Evolutionary conservation across 2,329 filamentous ascomycete genomes (phyloP).

Genomic region (Neospermospora avenae): DNA sequence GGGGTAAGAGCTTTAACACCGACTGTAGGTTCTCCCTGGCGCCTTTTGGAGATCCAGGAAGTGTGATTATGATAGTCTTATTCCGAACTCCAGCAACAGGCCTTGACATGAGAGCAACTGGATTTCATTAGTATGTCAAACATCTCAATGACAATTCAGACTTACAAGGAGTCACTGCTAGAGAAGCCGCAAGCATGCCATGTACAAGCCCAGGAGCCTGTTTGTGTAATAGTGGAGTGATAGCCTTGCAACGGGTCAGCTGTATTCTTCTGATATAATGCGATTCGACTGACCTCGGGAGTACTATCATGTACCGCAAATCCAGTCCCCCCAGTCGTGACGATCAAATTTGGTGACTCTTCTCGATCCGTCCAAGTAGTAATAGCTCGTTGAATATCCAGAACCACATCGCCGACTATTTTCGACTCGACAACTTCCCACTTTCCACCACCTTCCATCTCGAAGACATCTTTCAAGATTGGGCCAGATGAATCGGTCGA

Average conservation of each 20-base stretch:
- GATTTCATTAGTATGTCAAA: conserved; percentile 25
- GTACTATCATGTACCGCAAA: conserved; percentile 84
- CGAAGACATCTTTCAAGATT: conserved; percentile 66
- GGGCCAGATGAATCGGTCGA: conserved; percentile 72
- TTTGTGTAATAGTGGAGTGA: conserved; percentile 75
- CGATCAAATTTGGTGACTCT: conserved; percentile 66
- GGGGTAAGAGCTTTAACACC: conserved; percentile 83
- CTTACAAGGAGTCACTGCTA: conserved; percentile 86
- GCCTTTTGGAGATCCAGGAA: conserved; percentile 93
- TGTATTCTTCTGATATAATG: neutral
- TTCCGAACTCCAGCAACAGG: conserved; percentile 87
- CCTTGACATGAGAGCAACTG: conserved; percentile 94
- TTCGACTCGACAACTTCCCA: conserved; percentile 68
- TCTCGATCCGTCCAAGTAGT: conserved; percentile 68
- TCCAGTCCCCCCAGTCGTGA: conserved; percentile 90
- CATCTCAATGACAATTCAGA: neutral
- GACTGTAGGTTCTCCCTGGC: conserved; percentile 91
- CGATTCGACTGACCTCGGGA: conserved; percentile 64
- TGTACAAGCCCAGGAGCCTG: conserved; percentile 91
- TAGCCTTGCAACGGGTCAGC: conserved; percentile 52
- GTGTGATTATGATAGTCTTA: conserved; percentile 76
- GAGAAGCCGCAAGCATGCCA: conserved; percentile 83
- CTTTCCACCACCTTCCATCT: conserved; percentile 59
- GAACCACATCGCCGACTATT: conserved; percentile 76
- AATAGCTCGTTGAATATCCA: conserved; percentile 72